These are phyloP conservation scores for Umbilicus rupestris DNA, from an alignment of 164 flowering plant genomes.

Conservation along the genomic window DNA sequence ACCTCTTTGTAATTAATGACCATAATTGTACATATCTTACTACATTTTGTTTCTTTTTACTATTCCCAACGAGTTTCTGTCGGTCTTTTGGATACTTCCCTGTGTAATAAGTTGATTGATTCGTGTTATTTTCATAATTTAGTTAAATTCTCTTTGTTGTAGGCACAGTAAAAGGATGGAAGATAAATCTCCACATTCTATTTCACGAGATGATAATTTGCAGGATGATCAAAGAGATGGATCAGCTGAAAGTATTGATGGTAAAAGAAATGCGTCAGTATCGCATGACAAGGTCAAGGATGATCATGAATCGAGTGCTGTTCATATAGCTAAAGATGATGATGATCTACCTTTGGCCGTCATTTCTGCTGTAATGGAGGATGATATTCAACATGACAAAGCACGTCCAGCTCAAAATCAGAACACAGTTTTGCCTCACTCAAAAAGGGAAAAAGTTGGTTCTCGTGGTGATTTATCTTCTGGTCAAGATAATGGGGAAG, in stretches of 20 bases:
- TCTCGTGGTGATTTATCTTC: conserved; percentile 40
- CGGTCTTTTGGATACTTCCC: background rate
- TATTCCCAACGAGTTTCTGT: background rate
- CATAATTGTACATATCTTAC: background rate
- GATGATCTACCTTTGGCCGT: conserved; percentile 27
- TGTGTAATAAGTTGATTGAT: conserved; percentile 3
- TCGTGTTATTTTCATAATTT: conserved; percentile 11
- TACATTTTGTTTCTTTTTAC: background rate
- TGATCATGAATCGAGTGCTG: conserved; percentile 37
- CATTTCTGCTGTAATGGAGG: conserved; percentile 31
- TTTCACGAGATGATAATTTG: conserved; percentile 19
- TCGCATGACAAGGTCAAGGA: conserved; percentile 29
- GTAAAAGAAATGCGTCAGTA: conserved; percentile 28
- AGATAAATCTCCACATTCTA: conserved; percentile 23
- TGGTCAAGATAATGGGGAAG: conserved; percentile 46
- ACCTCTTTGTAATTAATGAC: background rate
- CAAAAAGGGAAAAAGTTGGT: conserved; percentile 40
- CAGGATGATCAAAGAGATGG: conserved; percentile 34
- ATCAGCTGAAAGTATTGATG: conserved; percentile 40
- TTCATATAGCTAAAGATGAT: conserved; percentile 22
- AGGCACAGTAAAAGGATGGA: conserved; percentile 37
- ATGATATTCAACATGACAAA: conserved; percentile 26
- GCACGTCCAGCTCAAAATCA: conserved; percentile 22
- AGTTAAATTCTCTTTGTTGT: conserved; percentile 4
- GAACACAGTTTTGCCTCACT: conserved; percentile 16